Base-by-base conservation (phyloP, 2,329 filamentous ascomycete genomes). In the Fusarium miscanthi region DNA sequence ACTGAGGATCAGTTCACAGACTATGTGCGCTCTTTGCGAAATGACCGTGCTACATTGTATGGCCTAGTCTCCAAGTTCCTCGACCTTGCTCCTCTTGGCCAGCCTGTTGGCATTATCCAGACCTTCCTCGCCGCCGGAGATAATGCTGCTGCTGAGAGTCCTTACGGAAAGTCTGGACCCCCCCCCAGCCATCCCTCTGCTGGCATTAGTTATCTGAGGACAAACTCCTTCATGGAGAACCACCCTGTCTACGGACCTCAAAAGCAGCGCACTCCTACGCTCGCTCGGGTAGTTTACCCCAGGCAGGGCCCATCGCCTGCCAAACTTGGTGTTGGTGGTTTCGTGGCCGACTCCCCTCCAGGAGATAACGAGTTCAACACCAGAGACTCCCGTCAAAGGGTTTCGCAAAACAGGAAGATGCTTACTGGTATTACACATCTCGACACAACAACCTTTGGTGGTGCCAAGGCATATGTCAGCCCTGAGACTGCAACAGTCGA, bases 211-310 rank as follows among this genome's bases (percentile, higher is more conserved):
- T 91, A 91, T 79, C 81, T 91, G 63, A 87, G 89, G 58, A 89
- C 88, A 3, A 80, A 80, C 41, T 83, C 85, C 42, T 88, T 84
- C 78, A 80, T 88, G 74, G 85, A 89, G 65, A 91, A 91, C 78
- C 88, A 91, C 77, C 86, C 89, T 4, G 74, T 89, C 27, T 90
- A 90, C 74, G 89, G 89, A 4, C 89, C 89, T 14, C 89, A 90
- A 77, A 82, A 78, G 59, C 72, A 83, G 31, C 85, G 85, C 68
- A 75, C 84, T 9, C 85, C 88, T 9, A 82, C 87, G n/a, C 76
- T 85, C 74, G 84, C 85, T 21, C 85, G 89, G 69, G 81, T 91
- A 23, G 70, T 91, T 21, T 80, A 79, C 43, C 88, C 88, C 11
- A 82, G 83, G 53, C 74, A 73, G 25, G 78, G 79, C 16, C 63